Conservation (phyloP, 1,284 basidiomycete genomes). For the Binderoboletus segoi region DNA sequence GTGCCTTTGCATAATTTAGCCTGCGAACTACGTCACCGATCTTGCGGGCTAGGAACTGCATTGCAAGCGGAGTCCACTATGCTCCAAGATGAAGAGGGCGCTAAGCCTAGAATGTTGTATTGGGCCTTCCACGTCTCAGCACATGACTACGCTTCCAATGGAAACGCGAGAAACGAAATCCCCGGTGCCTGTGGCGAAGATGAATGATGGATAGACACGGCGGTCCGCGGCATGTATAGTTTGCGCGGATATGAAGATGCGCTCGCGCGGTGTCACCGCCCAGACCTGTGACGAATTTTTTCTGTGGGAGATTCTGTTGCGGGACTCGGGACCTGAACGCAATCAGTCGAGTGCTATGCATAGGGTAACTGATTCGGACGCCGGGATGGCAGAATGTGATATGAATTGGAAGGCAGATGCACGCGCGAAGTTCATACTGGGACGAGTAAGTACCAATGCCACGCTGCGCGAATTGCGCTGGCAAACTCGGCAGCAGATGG, state of each 20-base stretch:
- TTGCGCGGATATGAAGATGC: conserved; percentile 34
- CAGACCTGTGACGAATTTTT: neutral
- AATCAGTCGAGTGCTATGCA: conserved; percentile 14
- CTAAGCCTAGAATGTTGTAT: too few species aligned
- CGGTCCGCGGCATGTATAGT: conserved; percentile 29
- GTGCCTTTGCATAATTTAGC: conserved; percentile 1
- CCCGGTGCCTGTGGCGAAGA: conserved; percentile 36
- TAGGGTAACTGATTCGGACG: neutral
- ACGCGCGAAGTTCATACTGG: neutral
- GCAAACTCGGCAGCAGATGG: neutral
- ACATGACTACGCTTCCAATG: conserved; percentile 28
- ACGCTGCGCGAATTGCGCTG: too few species aligned
- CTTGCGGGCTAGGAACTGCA: too few species aligned
- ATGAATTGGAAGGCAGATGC: neutral
- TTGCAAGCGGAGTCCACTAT: too few species aligned
- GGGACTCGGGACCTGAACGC: conserved; percentile 6
- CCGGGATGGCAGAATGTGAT: neutral
- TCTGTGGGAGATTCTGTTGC: conserved; percentile 1
- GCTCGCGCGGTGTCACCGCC: conserved; percentile 16
- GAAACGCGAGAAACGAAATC: conserved; percentile 25
- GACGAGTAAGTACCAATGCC: too few species aligned
- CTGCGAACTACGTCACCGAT: too few species aligned
- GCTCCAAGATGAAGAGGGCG: too few species aligned
- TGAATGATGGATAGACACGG: conserved; percentile 28
- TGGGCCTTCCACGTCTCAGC: conserved; percentile 5